A percentile compares a stretch with the other conserved stretches of the same genome.
These are phyloP conservation scores for Beauveria bassiana DNA, from an alignment of 2,329 filamentous ascomycete genomes.

Conservation along the genomic window DNA sequence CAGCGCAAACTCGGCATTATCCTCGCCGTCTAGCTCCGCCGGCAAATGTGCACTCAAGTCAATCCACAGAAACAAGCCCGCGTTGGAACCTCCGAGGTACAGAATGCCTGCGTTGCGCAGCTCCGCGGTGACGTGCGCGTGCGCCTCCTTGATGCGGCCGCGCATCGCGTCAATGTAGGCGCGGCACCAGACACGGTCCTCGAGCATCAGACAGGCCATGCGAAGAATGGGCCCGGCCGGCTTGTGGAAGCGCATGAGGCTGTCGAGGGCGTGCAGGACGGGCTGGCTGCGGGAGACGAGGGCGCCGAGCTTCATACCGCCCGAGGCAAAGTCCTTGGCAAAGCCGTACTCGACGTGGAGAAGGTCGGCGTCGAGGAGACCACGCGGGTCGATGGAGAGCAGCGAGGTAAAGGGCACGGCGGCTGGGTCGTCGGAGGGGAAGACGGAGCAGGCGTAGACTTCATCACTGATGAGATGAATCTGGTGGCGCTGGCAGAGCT, in stretches of 20 bases:
- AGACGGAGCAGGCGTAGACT: conserved; percentile 48
- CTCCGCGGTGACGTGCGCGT: conserved; percentile 29
- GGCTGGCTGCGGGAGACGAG: conserved; percentile 32
- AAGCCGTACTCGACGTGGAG: conserved; percentile 43
- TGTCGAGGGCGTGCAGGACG: conserved; percentile 27
- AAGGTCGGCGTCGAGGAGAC: conserved; percentile 36
- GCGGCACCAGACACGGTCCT: conserved; percentile 36
- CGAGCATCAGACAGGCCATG: conserved; percentile 36
- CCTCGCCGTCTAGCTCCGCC: conserved; percentile 19
- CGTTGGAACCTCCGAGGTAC: conserved; percentile 40
- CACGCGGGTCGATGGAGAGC: conserved; percentile 35
- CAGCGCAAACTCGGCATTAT: conserved; percentile 35
- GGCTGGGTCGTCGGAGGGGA: conserved; percentile 25
- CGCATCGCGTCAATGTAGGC: conserved; percentile 35
- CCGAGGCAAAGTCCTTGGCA: conserved; percentile 43
- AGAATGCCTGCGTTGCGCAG: conserved; percentile 34
- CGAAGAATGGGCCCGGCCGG: conserved; percentile 36
- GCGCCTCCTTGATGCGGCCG: conserved; percentile 30
- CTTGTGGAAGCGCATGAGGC: conserved; percentile 38
- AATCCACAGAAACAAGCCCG: conserved; percentile 50
- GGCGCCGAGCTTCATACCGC: conserved; percentile 42
- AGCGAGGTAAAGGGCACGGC: conserved; percentile 37
- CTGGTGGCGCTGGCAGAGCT: conserved; percentile 39
- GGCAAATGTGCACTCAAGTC: conserved; percentile 39
- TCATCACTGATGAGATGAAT: conserved; percentile 52